A percentile compares a stretch with the other conserved stretches of the same genome.
phyloP scores from a whole-genome alignment of 2,329 filamentous ascomycete species.

The Geosmithia flava region DNA sequence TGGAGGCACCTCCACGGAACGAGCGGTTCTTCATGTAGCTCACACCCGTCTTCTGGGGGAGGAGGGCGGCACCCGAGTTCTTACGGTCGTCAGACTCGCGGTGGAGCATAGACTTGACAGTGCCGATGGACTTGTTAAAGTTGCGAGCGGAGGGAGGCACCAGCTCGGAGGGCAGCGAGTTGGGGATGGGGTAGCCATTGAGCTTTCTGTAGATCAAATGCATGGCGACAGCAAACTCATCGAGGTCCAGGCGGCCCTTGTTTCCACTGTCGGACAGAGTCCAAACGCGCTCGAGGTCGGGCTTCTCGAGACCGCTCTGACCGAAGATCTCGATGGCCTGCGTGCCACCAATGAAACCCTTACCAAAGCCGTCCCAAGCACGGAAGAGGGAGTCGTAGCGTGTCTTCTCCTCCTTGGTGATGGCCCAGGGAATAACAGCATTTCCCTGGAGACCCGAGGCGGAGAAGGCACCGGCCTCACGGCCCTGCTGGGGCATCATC shows the following conservation, averaged over 20 bases:
- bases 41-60: conserved; percentile 94
- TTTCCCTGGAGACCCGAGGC: conserved; percentile 83
- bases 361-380: conserved; percentile 90
- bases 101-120: conserved; percentile 79
- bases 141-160: conserved; percentile 91
- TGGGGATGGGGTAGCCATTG: conserved; percentile 88
- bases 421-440: conserved; percentile 93
- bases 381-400: conserved; percentile 92
- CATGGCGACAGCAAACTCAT: conserved; percentile 98
- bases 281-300: conserved; percentile 87
- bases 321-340: conserved; percentile 96
- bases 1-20: conserved; percentile 55
- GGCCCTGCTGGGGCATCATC: conserved; percentile 94
- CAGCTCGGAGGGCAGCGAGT: conserved; percentile 77
- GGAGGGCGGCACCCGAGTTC: conserved; percentile 74
- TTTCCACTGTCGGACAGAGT: conserved; percentile 89
- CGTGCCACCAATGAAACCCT: conserved; percentile 82
- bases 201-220: conserved; percentile 96
- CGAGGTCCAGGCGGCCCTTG: conserved; percentile 84
- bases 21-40: conserved; percentile 96
- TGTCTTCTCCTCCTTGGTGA: conserved; percentile 97
- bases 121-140: conserved; percentile 82
- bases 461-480: conserved; percentile 72
- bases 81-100: conserved; percentile 86
- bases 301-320: conserved; percentile 84